Percentiles rank a stretch among this genome's conserved stretches.
Conservation (phyloP, 768 basidiomycete species). For the Mycena epipterygia region DNA sequence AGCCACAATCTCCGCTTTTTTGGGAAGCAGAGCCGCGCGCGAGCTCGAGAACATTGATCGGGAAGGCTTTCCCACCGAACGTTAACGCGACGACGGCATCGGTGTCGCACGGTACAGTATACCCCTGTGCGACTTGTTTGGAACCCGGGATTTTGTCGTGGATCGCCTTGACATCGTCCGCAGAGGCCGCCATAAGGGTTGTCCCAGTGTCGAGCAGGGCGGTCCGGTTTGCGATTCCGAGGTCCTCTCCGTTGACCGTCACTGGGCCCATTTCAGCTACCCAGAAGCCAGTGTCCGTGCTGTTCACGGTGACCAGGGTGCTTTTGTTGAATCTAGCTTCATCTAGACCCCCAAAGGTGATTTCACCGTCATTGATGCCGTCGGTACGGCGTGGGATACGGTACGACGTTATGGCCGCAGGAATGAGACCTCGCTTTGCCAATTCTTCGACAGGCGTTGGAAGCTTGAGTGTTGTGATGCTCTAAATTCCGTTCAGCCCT, state of each 20-base stretch:
- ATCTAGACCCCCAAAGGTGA: conserved; percentile 87
- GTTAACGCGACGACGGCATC: not conserved
- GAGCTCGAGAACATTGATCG: conserved; percentile 10
- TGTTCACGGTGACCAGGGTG: conserved; percentile 75
- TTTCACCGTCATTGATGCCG: conserved; percentile 66
- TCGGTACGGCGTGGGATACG: conserved; percentile 75
- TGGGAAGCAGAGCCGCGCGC: not conserved
- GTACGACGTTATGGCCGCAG: conserved; percentile 70
- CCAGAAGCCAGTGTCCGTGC: conserved; percentile 82
- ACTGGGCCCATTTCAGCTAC: not conserved
- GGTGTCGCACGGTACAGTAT: conserved; percentile 22
- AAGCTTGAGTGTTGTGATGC: conserved; percentile 64
- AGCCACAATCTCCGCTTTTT: conserved; percentile 11
- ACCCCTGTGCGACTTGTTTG: not conserved
- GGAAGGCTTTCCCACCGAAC: conserved; percentile 18
- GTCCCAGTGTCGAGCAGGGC: not conserved
- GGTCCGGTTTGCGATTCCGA: not conserved
- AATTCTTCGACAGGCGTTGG: conserved; percentile 72
- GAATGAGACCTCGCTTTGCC: conserved; percentile 61
- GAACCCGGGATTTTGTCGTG: conserved; percentile 3
- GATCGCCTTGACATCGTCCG: not conserved
- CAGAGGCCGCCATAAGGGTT: not conserved
- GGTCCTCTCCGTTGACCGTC: not conserved
- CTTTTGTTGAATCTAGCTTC: conserved; percentile 70
- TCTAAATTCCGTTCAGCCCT: conserved; percentile 39